Conservation (phyloP, 495 filamentous ascomycete species). For the Alectoria sarmentosa region DNA sequence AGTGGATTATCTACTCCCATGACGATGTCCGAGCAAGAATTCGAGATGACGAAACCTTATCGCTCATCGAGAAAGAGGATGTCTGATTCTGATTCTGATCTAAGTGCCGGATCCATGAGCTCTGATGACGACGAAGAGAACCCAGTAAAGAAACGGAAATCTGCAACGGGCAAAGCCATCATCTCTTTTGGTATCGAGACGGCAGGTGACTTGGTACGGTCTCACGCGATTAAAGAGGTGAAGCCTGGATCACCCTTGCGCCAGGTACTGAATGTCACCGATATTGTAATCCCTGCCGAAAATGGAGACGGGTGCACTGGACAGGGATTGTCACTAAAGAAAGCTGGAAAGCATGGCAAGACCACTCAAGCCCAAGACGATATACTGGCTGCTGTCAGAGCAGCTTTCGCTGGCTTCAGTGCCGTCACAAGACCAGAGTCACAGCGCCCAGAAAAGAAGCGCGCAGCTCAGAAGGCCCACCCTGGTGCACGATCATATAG, state of each 20-base stretch:
- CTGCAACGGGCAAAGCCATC: conserved; percentile 1
- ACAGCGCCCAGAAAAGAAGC: conserved; percentile 5
- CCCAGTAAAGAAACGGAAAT: conserved; percentile 13
- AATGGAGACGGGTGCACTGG: not conserved
- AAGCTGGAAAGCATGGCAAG: conserved; percentile 17
- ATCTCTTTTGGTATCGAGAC: conserved; percentile 11
- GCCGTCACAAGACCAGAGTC: not conserved
- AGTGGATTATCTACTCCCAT: conserved; percentile 37
- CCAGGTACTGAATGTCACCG: conserved; percentile 18
- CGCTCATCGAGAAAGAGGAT: conserved; percentile 17
- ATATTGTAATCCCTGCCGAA: conserved; percentile 12
- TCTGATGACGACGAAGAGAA: conserved; percentile 10
- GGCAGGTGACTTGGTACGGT: conserved; percentile 1
- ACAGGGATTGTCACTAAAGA: conserved; percentile 12
- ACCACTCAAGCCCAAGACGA: conserved; percentile 10
- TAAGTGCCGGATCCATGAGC: conserved; percentile 3
- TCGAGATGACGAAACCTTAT: conserved; percentile 19
- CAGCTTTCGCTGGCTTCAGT: conserved; percentile 2
- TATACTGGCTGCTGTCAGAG: conserved; percentile 13
- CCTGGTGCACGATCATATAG: conserved; percentile 1
- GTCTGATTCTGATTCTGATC: conserved; percentile 8
- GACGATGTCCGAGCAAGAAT: conserved; percentile 27
- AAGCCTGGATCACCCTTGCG: conserved; percentile 16
- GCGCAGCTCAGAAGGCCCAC: not conserved
- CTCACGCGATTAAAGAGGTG: conserved; percentile 1